Evolutionary conservation across 1,139 yeast genomes (phyloP), one percentile per base, ranked within the genome.

Genomic region (Candida labiduridarum): DNA sequence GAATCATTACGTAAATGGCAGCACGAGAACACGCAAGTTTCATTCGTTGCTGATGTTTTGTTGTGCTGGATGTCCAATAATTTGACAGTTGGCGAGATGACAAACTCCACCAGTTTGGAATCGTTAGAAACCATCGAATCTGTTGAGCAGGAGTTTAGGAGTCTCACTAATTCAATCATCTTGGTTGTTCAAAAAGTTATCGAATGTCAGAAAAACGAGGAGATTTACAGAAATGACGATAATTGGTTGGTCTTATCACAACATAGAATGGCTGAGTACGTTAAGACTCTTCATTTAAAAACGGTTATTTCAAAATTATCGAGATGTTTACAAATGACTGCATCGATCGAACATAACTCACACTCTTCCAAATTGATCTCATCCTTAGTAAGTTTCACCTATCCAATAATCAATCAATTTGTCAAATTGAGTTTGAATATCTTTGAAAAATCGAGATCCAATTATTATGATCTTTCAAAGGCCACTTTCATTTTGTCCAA

Each of bases 131-230:
- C 68, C 0, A 14, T 80, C 4, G 74, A 71, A 42, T 74, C 67
- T 8, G 61, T 83, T 44, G 90, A 86, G 57, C 48, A 52, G 7
- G 59, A 68, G 1, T 73, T 83, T 53, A 74, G 87, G 52, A 74
- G 76, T 15, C 62, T 88, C 6, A 75, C 85, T n/a, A 80, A 81
- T 30, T 77, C 87, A 2, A 77, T 89, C 30, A 69, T 91, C 50
- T 75, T 91, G 41, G 77, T 87, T 0, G 79, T 87, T 56, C 97
- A 91, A 67, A 80, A 81, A 53, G 63, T 69, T 2, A 62, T 82
- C 12, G 69, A 70, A 33, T 64, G 71, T 42, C 71, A 64, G 45
- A 58, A 58, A 1, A 71, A 63, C 44, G 58, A 58, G 1, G 61
- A 64, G 10, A 59, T 82, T 2, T 58, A 66, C 1, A 80, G 72